Evolutionary conservation across 139 green algal genomes (phyloP), one percentile per base, ranked within the genome.

Genomic region (Protoeuglena noctilucae): DNA sequence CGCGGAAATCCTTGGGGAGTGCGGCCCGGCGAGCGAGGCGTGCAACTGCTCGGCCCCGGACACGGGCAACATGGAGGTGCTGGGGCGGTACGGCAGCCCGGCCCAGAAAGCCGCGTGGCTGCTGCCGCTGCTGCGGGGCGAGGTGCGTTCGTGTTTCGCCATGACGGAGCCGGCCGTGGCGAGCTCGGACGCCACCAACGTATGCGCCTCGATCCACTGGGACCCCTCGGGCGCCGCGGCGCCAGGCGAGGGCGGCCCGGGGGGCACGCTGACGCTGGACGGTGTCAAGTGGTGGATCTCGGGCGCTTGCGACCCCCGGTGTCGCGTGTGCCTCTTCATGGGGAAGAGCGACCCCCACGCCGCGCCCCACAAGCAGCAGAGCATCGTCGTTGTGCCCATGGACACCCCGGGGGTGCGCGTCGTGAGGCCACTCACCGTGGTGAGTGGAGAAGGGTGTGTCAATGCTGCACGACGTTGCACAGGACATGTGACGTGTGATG

Each of bases 11-110:
- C 84, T 82, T 17, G 41, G 27, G 19, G 65, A 28, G 22, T 59
- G 61, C 40, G 46, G 74, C 34, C 95, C 76, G 75, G 84, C 81
- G 0, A 76, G 85, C 0, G 91, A 99, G 73, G 65, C 88, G 3
- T 99, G 98, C 82, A 99, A 99, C 80, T 98, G 91, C 78, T 82
- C 64, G 5, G 91, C 92, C 0, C 92, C 92, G 5, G 92, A 99
- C 69, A 98, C 92, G 0, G 89, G 89, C 43, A 99, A 99, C 77
- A 99, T 99, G 92, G 92, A 99, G 75, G 79, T 91, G 19, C 59
- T 85, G 51, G 48, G 6, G 22, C 23, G 66, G 45, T 96, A 96
- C 59, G 92, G 86, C 57, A 87, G 59, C 1, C 52, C 12, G 0
- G 48, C 77, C 47, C 92, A 99, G 75, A 82, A 96, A 74, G 41